Conservation (phyloP, 164 flowering plant genomes). For the Taxillus chinensis region DNA sequence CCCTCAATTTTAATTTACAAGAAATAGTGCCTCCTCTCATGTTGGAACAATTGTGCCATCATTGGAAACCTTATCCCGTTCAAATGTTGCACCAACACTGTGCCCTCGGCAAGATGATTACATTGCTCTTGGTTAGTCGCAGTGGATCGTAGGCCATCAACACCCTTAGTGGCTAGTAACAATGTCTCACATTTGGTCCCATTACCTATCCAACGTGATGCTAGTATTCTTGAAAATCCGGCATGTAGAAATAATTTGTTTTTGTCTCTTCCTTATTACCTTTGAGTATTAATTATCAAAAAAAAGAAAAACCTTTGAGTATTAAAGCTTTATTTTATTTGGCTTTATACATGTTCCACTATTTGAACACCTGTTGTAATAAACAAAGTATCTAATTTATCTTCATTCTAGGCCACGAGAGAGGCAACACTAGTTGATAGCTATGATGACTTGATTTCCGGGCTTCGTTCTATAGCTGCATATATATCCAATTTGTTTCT, state of each 20-base stretch:
- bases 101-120: constrained; percentile 36
- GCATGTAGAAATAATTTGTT: constrained; percentile 13
- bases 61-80: constrained; percentile 1
- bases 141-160: constrained; percentile 16
- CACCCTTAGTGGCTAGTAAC: constrained; percentile 13
- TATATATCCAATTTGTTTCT: too few relatives aligned
- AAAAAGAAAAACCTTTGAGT: too few relatives aligned
- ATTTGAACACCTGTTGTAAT: too few relatives aligned
- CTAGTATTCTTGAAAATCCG: constrained; percentile 24
- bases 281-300: too few relatives aligned
- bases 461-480: too few relatives aligned
- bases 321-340: not conserved
- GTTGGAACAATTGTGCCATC: constrained; percentile 19
- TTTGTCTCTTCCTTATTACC: not conserved
- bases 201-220: constrained; percentile 19
- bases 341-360: too few relatives aligned
- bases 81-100: not conserved
- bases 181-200: constrained; percentile 16
- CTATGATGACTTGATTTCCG: too few relatives aligned
- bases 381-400: too few relatives aligned
- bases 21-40: constrained; percentile 23
- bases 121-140: constrained; percentile 7
- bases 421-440: too few relatives aligned
- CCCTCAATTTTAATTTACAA: constrained; percentile 22
- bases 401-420: too few relatives aligned